phyloP scores from a whole-genome alignment of 495 filamentous ascomycete genomes.

The Podospora anserina region DNA sequence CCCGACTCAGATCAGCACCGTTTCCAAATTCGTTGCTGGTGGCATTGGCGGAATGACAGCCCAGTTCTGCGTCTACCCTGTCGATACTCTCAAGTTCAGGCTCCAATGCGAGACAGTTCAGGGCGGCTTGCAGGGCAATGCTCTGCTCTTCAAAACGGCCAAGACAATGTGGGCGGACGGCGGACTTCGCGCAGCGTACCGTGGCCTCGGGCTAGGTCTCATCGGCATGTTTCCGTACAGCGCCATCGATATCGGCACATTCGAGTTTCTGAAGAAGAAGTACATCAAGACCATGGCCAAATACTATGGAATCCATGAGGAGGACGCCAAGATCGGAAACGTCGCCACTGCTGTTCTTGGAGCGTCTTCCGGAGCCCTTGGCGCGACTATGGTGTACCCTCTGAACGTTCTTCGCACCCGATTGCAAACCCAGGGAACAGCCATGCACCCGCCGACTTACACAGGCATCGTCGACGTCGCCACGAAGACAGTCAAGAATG shows the following conservation, averaged over 20 bases:
- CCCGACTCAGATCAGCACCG: conserved; percentile 68
- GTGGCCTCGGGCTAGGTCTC: conserved; percentile 87
- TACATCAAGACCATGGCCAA: conserved; percentile 70
- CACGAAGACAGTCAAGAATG: conserved; percentile 71
- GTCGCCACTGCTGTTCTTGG: conserved; percentile 80
- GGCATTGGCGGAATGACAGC: conserved; percentile 90
- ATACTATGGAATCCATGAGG: conserved; percentile 67
- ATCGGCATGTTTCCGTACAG: conserved; percentile 97
- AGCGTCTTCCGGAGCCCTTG: conserved; percentile 84
- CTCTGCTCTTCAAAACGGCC: conserved; percentile 75
- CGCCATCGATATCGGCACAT: conserved; percentile 92
- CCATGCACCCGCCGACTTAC: conserved; percentile 87
- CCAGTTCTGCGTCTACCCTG: conserved; percentile 92
- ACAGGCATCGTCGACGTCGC: conserved; percentile 83
- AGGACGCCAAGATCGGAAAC: conserved; percentile 73
- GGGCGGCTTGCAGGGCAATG: conserved; percentile 80
- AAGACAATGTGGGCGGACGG: conserved; percentile 77
- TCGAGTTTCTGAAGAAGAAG: conserved; percentile 81
- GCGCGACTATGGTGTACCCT: conserved; percentile 91
- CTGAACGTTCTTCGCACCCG: conserved; percentile 92
- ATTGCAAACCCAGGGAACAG: conserved; percentile 91
- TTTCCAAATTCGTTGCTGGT: conserved; percentile 87
- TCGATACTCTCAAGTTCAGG: conserved; percentile 94
- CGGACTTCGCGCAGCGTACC: conserved; percentile 77
- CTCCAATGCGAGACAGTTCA: conserved; percentile 92